A percentile compares a stretch with the other conserved stretches of the same genome.
phyloP scores from a whole-genome alignment of 179 eudicot species.

The Spinacia oleracea region DNA sequence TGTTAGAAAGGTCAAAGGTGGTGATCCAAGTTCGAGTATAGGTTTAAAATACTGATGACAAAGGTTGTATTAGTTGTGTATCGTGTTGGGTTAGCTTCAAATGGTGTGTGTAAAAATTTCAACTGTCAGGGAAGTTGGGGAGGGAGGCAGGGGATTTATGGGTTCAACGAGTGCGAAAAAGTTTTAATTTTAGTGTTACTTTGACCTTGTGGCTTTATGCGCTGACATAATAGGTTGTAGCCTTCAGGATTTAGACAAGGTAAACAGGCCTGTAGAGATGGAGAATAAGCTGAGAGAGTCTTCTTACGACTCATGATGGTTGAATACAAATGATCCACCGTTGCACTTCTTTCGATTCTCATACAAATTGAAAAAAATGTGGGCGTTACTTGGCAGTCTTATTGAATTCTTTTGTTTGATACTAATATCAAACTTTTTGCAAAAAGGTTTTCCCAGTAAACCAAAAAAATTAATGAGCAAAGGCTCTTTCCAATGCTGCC shows the following conservation, averaged over 20 bases:
- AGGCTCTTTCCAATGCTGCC: no score
- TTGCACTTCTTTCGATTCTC: background rate
- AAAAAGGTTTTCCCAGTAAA: no score
- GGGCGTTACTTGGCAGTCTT: background rate
- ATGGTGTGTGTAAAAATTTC: background rate
- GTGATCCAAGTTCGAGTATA: background rate
- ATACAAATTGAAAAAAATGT: background rate
- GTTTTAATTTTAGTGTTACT: background rate
- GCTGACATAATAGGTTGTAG: background rate
- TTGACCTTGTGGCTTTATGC: background rate
- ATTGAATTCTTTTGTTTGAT: background rate
- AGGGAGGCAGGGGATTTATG: background rate
- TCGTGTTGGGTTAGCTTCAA: slow-evolving; percentile 1
- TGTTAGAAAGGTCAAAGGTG: background rate
- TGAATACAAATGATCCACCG: background rate
- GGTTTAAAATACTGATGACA: background rate
- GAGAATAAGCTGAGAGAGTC: background rate
- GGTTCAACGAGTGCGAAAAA: background rate
- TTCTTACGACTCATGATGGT: background rate
- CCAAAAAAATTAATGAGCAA: no score
- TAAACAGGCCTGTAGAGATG: background rate
- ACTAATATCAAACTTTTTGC: background rate
- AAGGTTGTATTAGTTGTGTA: background rate
- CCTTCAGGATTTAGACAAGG: no score
- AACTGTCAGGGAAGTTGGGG: background rate